Percentiles rank a stretch among this genome's conserved stretches.
Evolutionary conservation across 163 green algal species (phyloP).

Genomic region (Scenedesmus sp.): DNA sequence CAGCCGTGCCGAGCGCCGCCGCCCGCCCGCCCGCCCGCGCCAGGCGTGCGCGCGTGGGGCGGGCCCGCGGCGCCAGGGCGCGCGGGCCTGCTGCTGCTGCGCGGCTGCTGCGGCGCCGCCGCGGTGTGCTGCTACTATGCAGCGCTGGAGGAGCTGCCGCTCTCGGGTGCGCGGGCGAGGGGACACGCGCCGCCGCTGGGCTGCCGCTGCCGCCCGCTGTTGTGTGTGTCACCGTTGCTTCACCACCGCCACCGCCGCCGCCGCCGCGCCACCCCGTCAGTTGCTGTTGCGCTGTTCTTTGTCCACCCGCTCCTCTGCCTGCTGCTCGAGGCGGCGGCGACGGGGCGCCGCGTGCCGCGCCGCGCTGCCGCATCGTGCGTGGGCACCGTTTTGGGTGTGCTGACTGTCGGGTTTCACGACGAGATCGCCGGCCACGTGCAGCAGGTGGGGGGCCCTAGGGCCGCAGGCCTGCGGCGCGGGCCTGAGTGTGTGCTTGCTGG

Average conservation of each 20-base stretch:
- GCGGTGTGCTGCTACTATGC: constrained; percentile 33
- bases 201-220: no score
- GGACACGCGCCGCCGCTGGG: no score
- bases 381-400: constrained; percentile 37
- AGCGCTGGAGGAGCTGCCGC: constrained; percentile 27
- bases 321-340: constrained; percentile 19
- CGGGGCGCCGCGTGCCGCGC: background rate
- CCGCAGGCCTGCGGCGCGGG: no score
- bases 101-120: constrained; percentile 29
- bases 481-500: no score
- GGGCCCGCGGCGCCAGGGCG: no score
- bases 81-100: constrained; percentile 38
- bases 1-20: background rate
- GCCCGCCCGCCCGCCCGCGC: no score
- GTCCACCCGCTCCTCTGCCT: constrained; percentile 37
- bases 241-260: no score
- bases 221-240: no score
- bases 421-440: background rate
- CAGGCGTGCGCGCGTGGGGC: no score
- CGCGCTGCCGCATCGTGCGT: background rate
- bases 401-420: constrained; percentile 35
- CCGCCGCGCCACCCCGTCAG: no score
- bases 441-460: background rate
- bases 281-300: constrained; percentile 41
- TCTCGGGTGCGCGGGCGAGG: no score